A percentile compares a stretch with the other conserved stretches of the same genome.
Conservation (phyloP, 1,284 basidiomycete species). For the Heterobasidion irregulare region DNA sequence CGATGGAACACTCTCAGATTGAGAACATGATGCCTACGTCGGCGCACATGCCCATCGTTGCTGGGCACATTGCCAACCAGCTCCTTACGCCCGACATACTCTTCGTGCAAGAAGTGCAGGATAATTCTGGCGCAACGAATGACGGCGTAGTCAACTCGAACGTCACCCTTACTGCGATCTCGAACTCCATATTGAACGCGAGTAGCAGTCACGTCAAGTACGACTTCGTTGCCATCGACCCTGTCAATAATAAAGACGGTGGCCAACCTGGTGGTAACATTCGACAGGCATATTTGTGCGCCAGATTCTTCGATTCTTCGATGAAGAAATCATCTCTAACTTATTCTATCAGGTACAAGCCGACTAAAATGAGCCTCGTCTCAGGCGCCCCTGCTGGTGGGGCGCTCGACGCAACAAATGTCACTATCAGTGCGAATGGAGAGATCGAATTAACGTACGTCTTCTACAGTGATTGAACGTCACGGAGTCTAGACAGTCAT, state of each 20-base stretch:
- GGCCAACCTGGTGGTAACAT: slow-evolving; percentile 62
- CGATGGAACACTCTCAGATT: slow-evolving; percentile 26
- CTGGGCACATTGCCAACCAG: slow-evolving; percentile 44
- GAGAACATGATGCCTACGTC: slow-evolving; percentile 52
- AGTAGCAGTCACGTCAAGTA: slow-evolving; percentile 35
- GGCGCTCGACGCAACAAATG: slow-evolving; percentile 36
- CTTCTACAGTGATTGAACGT: background rate
- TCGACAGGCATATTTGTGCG: slow-evolving; percentile 46
- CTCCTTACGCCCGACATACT: slow-evolving; percentile 52
- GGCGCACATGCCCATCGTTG: slow-evolving; percentile 38
- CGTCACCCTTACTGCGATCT: slow-evolving; percentile 42
- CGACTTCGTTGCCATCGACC: slow-evolving; percentile 40
- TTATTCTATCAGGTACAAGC: slow-evolving; percentile 31
- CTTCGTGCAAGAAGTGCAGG: slow-evolving; percentile 62
- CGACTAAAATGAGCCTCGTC: slow-evolving; percentile 43
- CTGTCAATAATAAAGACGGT: slow-evolving; percentile 50
- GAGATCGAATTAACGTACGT: slow-evolving; percentile 38
- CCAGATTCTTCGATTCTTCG: background rate
- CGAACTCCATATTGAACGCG: slow-evolving; percentile 37
- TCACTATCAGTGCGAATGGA: slow-evolving; percentile 24
- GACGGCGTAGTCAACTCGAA: slow-evolving; percentile 50
- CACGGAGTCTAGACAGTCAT: background rate
- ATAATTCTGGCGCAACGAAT: slow-evolving; percentile 47
- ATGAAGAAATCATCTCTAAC: background rate
- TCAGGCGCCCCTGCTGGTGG: slow-evolving; percentile 38